These are phyloP conservation scores for Solanum habrochaites DNA, from an alignment of 257 asterid species.

Conservation along the genomic window DNA sequence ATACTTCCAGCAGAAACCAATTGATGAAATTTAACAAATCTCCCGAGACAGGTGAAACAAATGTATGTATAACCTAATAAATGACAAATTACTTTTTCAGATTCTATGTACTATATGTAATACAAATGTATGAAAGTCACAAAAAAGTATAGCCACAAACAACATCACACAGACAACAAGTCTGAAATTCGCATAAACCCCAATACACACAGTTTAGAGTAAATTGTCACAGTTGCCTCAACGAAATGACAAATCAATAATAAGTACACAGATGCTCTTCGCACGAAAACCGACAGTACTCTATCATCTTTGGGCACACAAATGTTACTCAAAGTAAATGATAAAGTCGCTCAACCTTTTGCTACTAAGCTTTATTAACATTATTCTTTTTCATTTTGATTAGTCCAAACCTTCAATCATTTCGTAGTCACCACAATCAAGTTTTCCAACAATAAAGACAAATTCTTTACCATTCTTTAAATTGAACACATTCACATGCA, in stretches of 20 bases:
- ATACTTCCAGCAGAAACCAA: not conserved
- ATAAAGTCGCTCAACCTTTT: not conserved
- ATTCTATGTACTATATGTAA: not conserved
- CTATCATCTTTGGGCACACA: not conserved
- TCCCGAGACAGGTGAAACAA: not conserved
- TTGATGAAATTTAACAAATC: not conserved
- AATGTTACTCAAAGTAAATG: not conserved
- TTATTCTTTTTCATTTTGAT: not conserved
- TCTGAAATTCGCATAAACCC: not conserved
- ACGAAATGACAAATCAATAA: not conserved
- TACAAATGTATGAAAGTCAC: not conserved
- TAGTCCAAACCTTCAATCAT: not conserved
- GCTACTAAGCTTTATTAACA: not conserved
- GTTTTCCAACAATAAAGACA: not conserved
- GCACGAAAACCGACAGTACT: not conserved
- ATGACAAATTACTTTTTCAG: not conserved
- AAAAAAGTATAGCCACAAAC: not conserved
- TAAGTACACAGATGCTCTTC: not conserved
- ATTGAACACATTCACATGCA: not conserved
- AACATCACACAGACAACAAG: not conserved
- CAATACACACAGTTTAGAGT: not conserved
- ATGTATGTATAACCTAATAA: not conserved
- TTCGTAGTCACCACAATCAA: not conserved
- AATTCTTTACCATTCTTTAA: not conserved
- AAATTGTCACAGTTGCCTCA: not conserved